phyloP scores from a whole-genome alignment of 2,329 filamentous ascomycete genomes.

The Aspergillus puulaauensis region DNA sequence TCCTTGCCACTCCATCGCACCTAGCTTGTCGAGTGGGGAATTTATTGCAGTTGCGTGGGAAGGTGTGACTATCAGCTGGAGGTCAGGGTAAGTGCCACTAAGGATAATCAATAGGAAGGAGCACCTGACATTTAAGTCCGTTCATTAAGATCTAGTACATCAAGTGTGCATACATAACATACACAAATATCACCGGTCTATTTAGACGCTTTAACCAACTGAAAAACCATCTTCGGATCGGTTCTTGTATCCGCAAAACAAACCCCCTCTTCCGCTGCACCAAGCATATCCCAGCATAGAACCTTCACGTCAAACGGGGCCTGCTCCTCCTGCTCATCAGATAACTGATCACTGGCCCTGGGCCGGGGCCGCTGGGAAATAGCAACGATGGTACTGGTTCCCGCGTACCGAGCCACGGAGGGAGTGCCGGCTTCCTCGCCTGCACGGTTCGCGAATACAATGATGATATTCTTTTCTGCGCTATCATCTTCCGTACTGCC shows the following conservation, averaged over 20 bases:
- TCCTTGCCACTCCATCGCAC: too few species aligned
- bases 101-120: neutral
- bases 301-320: slow-evolving; percentile 37
- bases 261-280: slow-evolving; percentile 45
- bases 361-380: slow-evolving; percentile 28
- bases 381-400: slow-evolving; percentile 48
- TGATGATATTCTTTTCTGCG: slow-evolving; percentile 37
- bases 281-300: slow-evolving; percentile 48
- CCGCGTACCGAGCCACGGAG: slow-evolving; percentile 45
- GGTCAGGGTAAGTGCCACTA: too few species aligned
- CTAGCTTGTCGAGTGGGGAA: neutral
- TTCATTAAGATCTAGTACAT: neutral
- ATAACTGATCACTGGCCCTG: neutral
- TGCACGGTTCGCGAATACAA: slow-evolving; percentile 49
- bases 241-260: slow-evolving; percentile 47
- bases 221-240: slow-evolving; percentile 42
- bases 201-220: slow-evolving; percentile 20
- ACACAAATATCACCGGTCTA: neutral
- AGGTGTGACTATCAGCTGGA: too few species aligned
- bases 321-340: slow-evolving; percentile 14
- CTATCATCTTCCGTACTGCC: slow-evolving; percentile 2
- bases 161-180: neutral
- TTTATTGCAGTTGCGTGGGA: neutral
- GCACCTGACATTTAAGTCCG: neutral
- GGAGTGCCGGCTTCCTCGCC: slow-evolving; percentile 45